Conservation (phyloP, 2,329 filamentous ascomycete species). For the Colletotrichum viniferum region DNA sequence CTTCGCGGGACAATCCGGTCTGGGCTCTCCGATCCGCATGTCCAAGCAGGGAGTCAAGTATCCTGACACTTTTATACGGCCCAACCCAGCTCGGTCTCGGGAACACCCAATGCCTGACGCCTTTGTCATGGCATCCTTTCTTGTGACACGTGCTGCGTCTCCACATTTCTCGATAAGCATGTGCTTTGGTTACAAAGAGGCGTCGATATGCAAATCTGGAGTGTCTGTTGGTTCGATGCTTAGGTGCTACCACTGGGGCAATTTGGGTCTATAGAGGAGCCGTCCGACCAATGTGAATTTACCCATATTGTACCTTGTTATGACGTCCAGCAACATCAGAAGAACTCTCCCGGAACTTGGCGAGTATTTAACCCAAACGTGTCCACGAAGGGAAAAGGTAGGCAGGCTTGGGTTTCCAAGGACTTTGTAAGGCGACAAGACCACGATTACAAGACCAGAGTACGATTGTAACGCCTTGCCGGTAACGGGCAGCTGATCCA, state of each 20-base stretch:
- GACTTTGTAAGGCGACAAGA: background rate
- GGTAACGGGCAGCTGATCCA: background rate
- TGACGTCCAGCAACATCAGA: background rate
- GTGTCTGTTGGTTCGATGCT: background rate
- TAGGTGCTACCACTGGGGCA: background rate
- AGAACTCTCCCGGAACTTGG: background rate
- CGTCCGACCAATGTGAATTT: background rate
- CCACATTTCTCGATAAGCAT: background rate
- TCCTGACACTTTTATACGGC: background rate
- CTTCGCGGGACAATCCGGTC: background rate
- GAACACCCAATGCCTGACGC: background rate
- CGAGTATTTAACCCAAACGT: background rate
- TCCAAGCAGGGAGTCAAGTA: background rate
- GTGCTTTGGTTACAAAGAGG: background rate
- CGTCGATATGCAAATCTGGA: background rate
- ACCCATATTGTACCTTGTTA: background rate
- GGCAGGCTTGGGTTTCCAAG: background rate
- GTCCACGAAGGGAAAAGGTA: background rate
- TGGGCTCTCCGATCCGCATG: background rate
- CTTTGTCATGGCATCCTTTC: background rate
- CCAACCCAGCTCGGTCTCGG: background rate
- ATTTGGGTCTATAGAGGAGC: background rate
- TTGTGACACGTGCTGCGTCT: background rate
- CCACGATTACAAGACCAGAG: background rate
- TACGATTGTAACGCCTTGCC: background rate